phyloP scores from a whole-genome alignment of 2,329 filamentous ascomycete genomes.

The Tolypocladium paradoxum region DNA sequence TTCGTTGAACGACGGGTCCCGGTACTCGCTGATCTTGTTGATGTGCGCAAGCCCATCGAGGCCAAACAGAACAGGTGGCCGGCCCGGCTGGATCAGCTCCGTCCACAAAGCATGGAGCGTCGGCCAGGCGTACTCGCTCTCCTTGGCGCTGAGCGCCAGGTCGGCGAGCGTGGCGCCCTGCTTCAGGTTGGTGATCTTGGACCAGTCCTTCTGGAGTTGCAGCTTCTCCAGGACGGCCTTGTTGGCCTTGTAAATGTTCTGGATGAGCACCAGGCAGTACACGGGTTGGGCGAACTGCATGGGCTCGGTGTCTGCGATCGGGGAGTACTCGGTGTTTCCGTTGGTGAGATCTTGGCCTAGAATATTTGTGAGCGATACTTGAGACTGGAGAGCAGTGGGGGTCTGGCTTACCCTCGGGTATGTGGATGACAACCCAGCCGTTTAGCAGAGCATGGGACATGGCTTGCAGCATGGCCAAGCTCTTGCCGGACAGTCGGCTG shows the following conservation, averaged over 20 bases:
- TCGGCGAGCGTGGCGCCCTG: constrained; percentile 55
- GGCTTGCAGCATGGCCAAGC: constrained; percentile 72
- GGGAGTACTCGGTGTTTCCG: constrained; percentile 70
- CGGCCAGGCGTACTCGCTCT: constrained; percentile 68
- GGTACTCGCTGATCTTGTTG: constrained; percentile 71
- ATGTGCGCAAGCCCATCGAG: constrained; percentile 73
- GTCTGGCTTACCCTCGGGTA: constrained; percentile 66
- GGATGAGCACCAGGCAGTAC: constrained; percentile 66
- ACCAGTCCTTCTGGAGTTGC: constrained; percentile 32
- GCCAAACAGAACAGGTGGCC: constrained; percentile 56
- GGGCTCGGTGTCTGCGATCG: constrained; percentile 48
- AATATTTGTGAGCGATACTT: neutral
- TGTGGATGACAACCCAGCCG: constrained; percentile 78
- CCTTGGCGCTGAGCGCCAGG: constrained; percentile 59
- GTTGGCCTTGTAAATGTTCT: constrained; percentile 65
- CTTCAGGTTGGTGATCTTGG: constrained; percentile 30
- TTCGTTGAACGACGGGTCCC: constrained; percentile 54
- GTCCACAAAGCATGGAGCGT: constrained; percentile 73
- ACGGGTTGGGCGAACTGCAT: constrained; percentile 65
- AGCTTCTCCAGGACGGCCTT: constrained; percentile 45
- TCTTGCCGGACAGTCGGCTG: constrained; percentile 71
- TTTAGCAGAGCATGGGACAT: constrained; percentile 72
- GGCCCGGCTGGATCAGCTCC: constrained; percentile 53
- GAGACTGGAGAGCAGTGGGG: neutral
- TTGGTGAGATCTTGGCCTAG: constrained; percentile 68